Percentiles rank a stretch among this genome's conserved stretches.
Conservation (phyloP, 352 stramenopile genomes). For the Globisporangium mamillatum region DNA sequence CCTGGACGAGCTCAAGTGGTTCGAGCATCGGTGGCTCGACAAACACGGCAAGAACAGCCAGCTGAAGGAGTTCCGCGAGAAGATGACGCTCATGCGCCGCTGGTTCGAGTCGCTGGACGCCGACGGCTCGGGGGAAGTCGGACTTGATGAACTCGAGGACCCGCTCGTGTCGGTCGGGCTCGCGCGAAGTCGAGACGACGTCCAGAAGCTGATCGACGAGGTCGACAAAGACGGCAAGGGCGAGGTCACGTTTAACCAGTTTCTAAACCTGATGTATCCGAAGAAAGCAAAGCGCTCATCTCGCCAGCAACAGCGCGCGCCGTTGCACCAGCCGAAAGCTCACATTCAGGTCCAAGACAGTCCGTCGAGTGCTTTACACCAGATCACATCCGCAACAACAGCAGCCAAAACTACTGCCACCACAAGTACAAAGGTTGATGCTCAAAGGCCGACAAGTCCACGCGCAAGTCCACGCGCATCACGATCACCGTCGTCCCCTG, state of each 20-base stretch:
- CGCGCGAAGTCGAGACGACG: slow-evolving; percentile 65
- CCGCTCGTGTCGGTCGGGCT: slow-evolving; percentile 87
- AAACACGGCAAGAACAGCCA: slow-evolving; percentile 71
- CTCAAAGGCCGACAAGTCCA: slow-evolving; percentile 5
- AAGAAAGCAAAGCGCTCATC: slow-evolving; percentile 34
- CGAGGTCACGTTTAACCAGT: slow-evolving; percentile 73
- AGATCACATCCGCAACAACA: neutral
- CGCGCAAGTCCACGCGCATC: neutral
- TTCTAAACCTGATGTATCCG: slow-evolving; percentile 67
- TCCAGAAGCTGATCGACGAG: slow-evolving; percentile 66
- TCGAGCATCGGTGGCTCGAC: slow-evolving; percentile 72
- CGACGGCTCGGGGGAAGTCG: slow-evolving; percentile 77
- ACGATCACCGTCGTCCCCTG: neutral
- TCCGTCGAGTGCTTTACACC: neutral
- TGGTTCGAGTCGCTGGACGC: slow-evolving; percentile 90
- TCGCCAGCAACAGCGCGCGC: slow-evolving; percentile 23
- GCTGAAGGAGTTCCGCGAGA: slow-evolving; percentile 63
- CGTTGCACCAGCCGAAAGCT: slow-evolving; percentile 50
- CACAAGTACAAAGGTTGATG: slow-evolving; percentile 1
- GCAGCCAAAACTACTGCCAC: neutral
- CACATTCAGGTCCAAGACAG: neutral
- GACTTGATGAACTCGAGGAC: slow-evolving; percentile 80
- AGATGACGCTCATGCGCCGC: slow-evolving; percentile 62
- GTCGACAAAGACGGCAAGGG: slow-evolving; percentile 65
- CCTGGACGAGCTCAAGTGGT: slow-evolving; percentile 68